phyloP scores from a whole-genome alignment of 176 grass and related monocot genomes.

The Echinochloa phyllopogon region DNA sequence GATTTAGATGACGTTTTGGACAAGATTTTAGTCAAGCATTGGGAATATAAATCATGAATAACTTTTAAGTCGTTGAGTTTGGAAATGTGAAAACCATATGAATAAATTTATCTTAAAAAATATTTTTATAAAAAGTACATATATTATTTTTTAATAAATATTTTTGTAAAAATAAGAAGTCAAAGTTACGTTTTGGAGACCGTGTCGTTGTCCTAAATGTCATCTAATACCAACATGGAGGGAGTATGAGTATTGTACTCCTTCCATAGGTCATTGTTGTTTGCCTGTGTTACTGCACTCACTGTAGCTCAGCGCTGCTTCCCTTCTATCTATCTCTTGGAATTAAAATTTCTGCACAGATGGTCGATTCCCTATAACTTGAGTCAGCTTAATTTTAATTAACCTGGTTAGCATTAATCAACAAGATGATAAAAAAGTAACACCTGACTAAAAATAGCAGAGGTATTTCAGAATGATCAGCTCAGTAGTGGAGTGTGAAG shows the following conservation, averaged over 20 bases:
- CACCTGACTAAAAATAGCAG: not conserved
- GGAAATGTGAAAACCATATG: too few species aligned
- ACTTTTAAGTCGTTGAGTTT: too few species aligned
- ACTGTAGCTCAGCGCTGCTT: not conserved
- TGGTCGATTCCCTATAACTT: not conserved
- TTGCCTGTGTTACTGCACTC: not conserved
- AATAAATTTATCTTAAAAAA: too few species aligned
- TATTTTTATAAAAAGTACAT: too few species aligned
- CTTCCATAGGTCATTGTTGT: not conserved
- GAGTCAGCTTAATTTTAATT: not conserved
- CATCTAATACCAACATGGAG: too few species aligned
- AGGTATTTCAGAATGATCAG: slow-evolving; percentile 19
- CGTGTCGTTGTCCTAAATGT: too few species aligned
- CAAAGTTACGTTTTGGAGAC: too few species aligned
- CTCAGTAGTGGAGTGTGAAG: not conserved
- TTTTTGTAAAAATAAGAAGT: too few species aligned
- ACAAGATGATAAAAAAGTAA: not conserved
- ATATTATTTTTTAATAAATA: too few species aligned
- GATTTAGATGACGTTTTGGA: too few species aligned
- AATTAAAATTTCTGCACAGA: slow-evolving; percentile 3
- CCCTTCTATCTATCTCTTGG: not conserved
- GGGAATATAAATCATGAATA: too few species aligned
- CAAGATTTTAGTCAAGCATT: too few species aligned
- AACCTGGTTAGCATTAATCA: not conserved
- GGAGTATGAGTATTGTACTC: not conserved